Evolutionary conservation across 345 rosid species (phyloP).

Genomic region (Eucalyptus brandiana): DNA sequence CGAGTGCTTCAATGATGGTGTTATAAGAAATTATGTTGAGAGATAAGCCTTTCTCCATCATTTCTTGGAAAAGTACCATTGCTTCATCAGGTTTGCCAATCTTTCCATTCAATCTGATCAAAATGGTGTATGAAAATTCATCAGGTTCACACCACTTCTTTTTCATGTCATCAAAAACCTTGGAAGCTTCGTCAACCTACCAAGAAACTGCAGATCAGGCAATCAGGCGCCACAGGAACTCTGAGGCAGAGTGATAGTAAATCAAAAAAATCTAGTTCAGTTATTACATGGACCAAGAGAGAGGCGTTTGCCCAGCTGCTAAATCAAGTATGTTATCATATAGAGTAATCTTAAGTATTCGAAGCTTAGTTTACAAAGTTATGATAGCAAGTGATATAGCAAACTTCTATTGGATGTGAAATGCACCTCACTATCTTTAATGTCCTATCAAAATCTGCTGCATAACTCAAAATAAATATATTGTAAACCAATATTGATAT

Average conservation of each 20-base stretch:
- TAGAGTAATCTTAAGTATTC: not conserved
- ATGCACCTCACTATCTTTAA: not conserved
- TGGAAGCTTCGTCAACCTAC: constrained; percentile 63
- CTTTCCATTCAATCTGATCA: constrained; percentile 75
- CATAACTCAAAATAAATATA: not conserved
- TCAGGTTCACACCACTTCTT: constrained; percentile 55
- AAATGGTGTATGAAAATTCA: constrained; percentile 71
- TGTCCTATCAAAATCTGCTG: not conserved
- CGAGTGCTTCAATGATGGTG: constrained; percentile 72
- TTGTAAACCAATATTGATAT: not conserved
- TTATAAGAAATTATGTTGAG: constrained; percentile 59
- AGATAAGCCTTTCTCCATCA: constrained; percentile 41
- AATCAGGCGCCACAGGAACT: constrained; percentile 15
- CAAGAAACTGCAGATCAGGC: constrained; percentile 61
- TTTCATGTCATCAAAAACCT: constrained; percentile 81
- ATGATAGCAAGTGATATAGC: not conserved
- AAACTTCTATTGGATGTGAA: not conserved
- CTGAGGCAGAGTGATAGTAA: not conserved
- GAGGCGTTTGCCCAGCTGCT: not conserved
- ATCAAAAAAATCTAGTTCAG: not conserved
- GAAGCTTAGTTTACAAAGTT: not conserved
- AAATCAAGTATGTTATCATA: not conserved
- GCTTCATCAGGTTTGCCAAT: constrained; percentile 51
- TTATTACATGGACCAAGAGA: not conserved
- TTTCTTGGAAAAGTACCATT: constrained; percentile 53